Base-by-base conservation (phyloP, 805 yeast genomes). In the Candida taoyuanica region DNA sequence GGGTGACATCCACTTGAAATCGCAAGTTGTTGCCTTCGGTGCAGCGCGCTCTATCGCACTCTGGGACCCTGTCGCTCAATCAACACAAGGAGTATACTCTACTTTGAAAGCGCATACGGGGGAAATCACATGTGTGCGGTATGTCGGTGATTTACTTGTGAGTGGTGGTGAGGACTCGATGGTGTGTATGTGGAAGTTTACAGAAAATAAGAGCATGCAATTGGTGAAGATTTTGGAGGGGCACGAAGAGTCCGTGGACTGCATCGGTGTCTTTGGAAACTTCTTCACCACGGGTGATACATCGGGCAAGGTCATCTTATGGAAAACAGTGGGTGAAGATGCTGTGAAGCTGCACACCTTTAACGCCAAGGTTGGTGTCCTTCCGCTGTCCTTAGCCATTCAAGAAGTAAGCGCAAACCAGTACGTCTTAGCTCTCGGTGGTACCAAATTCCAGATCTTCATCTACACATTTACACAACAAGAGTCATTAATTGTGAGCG, bases 151-250 rank as follows among this genome's bases (percentile, higher is more conserved):
- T 21, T 57, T 49, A 20, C 55, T 86, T 40, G 64, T 85, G 0
- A 73, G 87, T 4, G 76, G 81, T 0, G 74, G 82, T 3, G 89
- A 84, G 45, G 96, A 87, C 52, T 72, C 74, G 7, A 56, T 62
- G 5, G 65, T 86, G 2, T 70, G 67, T 41, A 54, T 85, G 4
- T 86, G 95, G 95, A 59, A 63, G 36, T 62, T 54, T 24, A 29
- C 39, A 13, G 25, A 46, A 14, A 36, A 19, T 3, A 43, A 43
- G 0, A 34, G 30, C 5, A 44, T 55, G 35, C 50, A 53, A 17
- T 48, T 58, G 29, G 36, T 52, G 11, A 62, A 58, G 37, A 47
- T 55, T 1, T 65, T 71, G 40, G 55, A 58, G 5, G 42, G 37
- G 3, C 81, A 76, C 50, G 35, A 51, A 0, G 68, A 69, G 32